Evolutionary conservation across 164 flowering plant species (phyloP).

Genomic region (Sextonia rubra): DNA sequence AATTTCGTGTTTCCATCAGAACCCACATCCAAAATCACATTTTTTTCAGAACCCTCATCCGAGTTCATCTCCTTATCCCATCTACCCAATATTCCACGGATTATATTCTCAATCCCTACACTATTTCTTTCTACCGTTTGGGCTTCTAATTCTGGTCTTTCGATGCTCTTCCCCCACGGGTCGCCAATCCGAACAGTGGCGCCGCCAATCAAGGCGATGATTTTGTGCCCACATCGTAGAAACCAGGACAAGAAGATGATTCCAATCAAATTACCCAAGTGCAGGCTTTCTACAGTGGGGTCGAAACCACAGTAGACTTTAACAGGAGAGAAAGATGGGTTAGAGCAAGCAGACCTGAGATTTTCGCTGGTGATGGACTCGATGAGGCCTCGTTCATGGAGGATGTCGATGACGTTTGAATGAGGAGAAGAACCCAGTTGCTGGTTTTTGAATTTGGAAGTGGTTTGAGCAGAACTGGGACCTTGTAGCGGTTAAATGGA

Average conservation of each 20-base stretch:
- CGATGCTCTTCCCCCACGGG: slow-evolving; percentile 75
- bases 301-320: slow-evolving; percentile 84
- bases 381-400: slow-evolving; percentile 63
- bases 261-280: slow-evolving; percentile 76
- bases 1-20: neutral
- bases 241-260: slow-evolving; percentile 84
- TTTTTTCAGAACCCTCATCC: neutral
- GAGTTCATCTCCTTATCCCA: neutral
- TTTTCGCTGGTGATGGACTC: slow-evolving; percentile 64
- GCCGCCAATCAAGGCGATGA: slow-evolving; percentile 70
- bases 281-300: slow-evolving; percentile 78
- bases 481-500: slow-evolving; percentile 5
- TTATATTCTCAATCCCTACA: slow-evolving; percentile 33
- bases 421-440: slow-evolving; percentile 3
- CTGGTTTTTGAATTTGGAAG: slow-evolving; percentile 7
- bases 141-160: slow-evolving; percentile 63
- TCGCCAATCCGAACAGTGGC: slow-evolving; percentile 83
- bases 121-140: slow-evolving; percentile 44
- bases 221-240: slow-evolving; percentile 54
- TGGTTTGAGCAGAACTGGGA: slow-evolving; percentile 6
- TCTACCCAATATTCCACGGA: slow-evolving; percentile 32
- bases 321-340: slow-evolving; percentile 20
- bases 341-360: slow-evolving; percentile 39
- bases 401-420: slow-evolving; percentile 53
- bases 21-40: slow-evolving; percentile 1